Percentiles rank a stretch among this genome's conserved stretches.
phyloP scores from a whole-genome alignment of 2,329 filamentous ascomycete species.

The Colletotrichum falcatum region DNA sequence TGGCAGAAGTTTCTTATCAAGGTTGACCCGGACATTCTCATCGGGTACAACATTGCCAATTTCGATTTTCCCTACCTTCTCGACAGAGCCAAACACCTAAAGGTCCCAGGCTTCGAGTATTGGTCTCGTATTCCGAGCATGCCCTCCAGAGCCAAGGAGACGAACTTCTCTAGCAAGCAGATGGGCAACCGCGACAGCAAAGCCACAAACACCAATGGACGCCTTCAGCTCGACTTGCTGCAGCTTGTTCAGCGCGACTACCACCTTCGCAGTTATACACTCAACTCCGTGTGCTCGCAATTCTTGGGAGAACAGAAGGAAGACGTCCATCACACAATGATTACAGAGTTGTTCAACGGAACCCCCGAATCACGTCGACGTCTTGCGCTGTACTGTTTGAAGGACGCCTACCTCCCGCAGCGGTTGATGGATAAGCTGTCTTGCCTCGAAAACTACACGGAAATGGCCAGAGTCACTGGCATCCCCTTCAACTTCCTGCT shows the following conservation, averaged over 20 bases:
- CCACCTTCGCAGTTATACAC: constrained; percentile 93
- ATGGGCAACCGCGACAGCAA: constrained; percentile 98
- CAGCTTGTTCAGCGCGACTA: constrained; percentile 95
- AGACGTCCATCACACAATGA: constrained; percentile 99
- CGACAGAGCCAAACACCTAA: constrained; percentile 87
- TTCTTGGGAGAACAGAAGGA: constrained; percentile 98
- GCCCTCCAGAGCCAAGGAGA: constrained; percentile 78
- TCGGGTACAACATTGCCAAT: constrained; percentile 98
- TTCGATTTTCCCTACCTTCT: constrained; percentile 98
- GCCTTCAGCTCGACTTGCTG: constrained; percentile 92
- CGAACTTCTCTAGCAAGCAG: constrained; percentile 96
- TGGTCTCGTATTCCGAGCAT: constrained; percentile 84
- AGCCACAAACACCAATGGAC: constrained; percentile 92
- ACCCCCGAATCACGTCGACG: constrained; percentile 92
- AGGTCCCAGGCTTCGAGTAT: constrained; percentile 82
- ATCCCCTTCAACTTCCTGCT: constrained; percentile 97
- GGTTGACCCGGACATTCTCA: constrained; percentile 96
- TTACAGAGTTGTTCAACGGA: constrained; percentile 97
- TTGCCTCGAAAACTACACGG: constrained; percentile 98
- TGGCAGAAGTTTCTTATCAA: constrained; percentile 93
- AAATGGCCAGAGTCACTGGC: constrained; percentile 99
- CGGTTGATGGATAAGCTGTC: constrained; percentile 97
- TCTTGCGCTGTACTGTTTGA: constrained; percentile 94
- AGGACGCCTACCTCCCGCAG: constrained; percentile 96
- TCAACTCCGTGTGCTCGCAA: constrained; percentile 95